These are phyloP conservation scores for Alloteropsis semialata DNA, from an alignment of 176 grass and related monocot genomes.

Conservation along the genomic window DNA sequence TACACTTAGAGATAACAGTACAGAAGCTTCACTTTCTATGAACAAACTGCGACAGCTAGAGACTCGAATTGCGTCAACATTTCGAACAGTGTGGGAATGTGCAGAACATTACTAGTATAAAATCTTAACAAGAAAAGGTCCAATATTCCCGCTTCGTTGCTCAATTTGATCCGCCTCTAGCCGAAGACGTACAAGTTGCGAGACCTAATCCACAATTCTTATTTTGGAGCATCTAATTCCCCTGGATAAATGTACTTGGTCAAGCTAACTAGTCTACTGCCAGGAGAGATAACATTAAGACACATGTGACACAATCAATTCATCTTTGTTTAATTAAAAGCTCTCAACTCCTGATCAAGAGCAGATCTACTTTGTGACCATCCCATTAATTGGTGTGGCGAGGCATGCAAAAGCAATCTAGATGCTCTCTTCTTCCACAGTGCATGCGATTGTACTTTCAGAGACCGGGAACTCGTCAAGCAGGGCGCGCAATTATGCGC, in stretches of 20 bases:
- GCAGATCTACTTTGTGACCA: constrained; percentile 42
- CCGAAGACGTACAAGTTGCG: not conserved
- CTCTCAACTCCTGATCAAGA: not conserved
- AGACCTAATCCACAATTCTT: not conserved
- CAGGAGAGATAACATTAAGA: constrained; percentile 1
- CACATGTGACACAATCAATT: constrained; percentile 45
- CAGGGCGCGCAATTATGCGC: not conserved
- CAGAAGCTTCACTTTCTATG: not conserved
- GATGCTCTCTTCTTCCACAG: constrained; percentile 1
- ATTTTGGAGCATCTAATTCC: constrained; percentile 1
- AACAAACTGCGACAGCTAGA: not conserved
- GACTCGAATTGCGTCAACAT: not conserved
- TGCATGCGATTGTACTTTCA: constrained; percentile 29
- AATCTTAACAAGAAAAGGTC: not conserved
- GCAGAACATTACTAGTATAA: not conserved
- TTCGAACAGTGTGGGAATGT: not conserved
- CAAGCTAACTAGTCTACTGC: not conserved
- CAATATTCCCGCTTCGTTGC: not conserved
- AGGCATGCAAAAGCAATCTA: constrained; percentile 28
- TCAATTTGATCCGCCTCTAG: not conserved
- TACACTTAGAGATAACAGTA: not conserved
- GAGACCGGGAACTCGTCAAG: constrained; percentile 22
- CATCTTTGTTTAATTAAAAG: constrained; percentile 37
- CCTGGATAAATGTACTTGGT: constrained; percentile 12
- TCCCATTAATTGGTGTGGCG: constrained; percentile 26